These are phyloP conservation scores for Funneliformis mosseae DNA, from an alignment of 192 early-diverging fungal species.

Conservation along the genomic window DNA sequence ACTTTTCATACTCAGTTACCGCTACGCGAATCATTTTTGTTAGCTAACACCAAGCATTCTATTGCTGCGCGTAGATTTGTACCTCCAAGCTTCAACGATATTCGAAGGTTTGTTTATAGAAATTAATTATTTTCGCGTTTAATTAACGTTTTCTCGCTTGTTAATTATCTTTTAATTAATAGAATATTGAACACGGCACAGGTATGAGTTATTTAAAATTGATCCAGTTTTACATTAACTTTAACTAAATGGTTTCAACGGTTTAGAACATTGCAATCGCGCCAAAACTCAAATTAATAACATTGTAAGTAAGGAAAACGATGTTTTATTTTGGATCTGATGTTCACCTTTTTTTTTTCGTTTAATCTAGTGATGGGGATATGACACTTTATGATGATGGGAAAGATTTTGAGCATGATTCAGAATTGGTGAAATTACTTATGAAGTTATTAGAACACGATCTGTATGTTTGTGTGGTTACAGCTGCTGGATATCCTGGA, in stretches of 20 bases:
- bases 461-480: constrained; percentile 83
- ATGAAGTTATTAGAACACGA: constrained; percentile 65
- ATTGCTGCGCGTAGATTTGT: constrained; percentile 81
- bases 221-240: neutral
- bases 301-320: constrained; percentile 64
- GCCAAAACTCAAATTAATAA: constrained; percentile 71
- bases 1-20: constrained; percentile 87
- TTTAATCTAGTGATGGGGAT: constrained; percentile 76
- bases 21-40: constrained; percentile 69
- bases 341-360: neutral
- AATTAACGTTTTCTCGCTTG: neutral
- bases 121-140: neutral
- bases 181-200: constrained; percentile 91
- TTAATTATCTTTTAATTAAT: neutral
- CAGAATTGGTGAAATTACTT: constrained; percentile 65
- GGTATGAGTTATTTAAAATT: constrained; percentile 34
- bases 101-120: constrained; percentile 55
- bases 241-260: neutral
- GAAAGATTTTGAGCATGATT: constrained; percentile 74
- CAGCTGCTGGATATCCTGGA: constrained; percentile 85
- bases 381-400: constrained; percentile 94
- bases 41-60: constrained; percentile 64
- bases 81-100: constrained; percentile 92
- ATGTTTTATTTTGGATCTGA: neutral
- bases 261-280: constrained; percentile 65